These are phyloP conservation scores for Aureobasidium subglaciale DNA, from an alignment of 2,329 filamentous ascomycete genomes.

Conservation along the genomic window DNA sequence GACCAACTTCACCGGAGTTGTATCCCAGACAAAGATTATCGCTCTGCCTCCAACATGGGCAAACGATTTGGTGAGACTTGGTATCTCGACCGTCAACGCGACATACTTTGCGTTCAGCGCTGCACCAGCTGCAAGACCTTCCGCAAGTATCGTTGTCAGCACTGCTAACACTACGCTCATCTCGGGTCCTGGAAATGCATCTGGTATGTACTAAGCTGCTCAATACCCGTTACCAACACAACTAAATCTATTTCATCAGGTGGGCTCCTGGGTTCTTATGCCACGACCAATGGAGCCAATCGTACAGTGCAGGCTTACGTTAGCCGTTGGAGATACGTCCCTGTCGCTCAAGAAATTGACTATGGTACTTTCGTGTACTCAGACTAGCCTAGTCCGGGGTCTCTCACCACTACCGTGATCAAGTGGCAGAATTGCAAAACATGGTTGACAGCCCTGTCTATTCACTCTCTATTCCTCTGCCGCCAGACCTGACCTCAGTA, in stretches of 20 bases:
- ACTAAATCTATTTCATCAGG: slow-evolving; percentile 25
- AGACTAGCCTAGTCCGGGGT: no score
- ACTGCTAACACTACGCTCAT: slow-evolving; percentile 26
- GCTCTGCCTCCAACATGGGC: slow-evolving; percentile 37
- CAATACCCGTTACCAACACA: no score
- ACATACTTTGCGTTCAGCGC: slow-evolving; percentile 38
- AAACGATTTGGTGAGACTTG: slow-evolving; percentile 29
- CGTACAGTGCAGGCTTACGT: slow-evolving; percentile 42
- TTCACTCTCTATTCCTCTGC: no score
- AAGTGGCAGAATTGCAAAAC: no score
- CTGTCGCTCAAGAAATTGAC: background rate
- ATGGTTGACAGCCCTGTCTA: no score
- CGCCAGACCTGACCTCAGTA: no score
- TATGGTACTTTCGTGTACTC: background rate
- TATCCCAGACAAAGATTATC: slow-evolving; percentile 31
- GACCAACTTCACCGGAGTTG: slow-evolving; percentile 33
- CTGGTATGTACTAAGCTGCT: background rate
- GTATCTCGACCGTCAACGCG: slow-evolving; percentile 39
- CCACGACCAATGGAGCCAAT: slow-evolving; percentile 45
- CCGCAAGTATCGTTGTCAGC: slow-evolving; percentile 20
- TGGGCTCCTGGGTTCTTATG: slow-evolving; percentile 45
- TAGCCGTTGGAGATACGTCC: slow-evolving; percentile 41
- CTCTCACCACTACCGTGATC: no score
- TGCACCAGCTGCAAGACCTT: slow-evolving; percentile 19
- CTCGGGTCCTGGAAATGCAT: slow-evolving; percentile 29